Percentiles rank a stretch among this genome's conserved stretches.
phyloP scores from a whole-genome alignment of 179 eudicot genomes.

The Drosera spatulata region DNA sequence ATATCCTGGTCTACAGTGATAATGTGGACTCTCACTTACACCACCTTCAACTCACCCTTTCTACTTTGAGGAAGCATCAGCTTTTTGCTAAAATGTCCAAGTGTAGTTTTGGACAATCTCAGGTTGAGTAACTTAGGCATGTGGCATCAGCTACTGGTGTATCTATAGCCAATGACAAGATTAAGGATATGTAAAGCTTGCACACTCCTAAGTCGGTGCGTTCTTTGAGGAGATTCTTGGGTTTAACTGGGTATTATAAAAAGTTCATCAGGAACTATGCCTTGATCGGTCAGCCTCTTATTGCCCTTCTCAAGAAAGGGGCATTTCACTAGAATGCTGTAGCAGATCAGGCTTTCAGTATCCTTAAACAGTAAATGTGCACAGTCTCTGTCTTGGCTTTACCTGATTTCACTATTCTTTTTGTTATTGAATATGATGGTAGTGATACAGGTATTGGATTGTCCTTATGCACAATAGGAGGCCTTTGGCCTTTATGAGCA shows the following conservation, averaged over 20 bases:
- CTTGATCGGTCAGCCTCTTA: background rate
- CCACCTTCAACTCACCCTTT: background rate
- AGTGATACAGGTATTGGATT: background rate
- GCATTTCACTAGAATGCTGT: background rate
- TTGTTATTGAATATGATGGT: background rate
- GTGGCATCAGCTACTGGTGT: background rate
- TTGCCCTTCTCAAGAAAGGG: background rate
- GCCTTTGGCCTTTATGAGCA: background rate
- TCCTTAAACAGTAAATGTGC: background rate
- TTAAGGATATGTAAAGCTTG: background rate
- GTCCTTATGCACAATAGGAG: background rate
- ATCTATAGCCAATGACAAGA: background rate
- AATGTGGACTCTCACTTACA: background rate
- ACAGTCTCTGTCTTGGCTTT: background rate
- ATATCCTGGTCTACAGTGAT: background rate
- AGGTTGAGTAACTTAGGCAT: background rate
- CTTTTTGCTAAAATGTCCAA: background rate
- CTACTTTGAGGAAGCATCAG: background rate
- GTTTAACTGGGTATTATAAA: background rate
- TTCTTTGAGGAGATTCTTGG: background rate
- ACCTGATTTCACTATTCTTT: background rate
- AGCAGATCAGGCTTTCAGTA: background rate
- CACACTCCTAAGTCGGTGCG: background rate
- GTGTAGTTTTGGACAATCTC: background rate
- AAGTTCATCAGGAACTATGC: background rate